Base-by-base conservation (phyloP, 306 rosid species). In the Potentilla sterilis region DNA sequence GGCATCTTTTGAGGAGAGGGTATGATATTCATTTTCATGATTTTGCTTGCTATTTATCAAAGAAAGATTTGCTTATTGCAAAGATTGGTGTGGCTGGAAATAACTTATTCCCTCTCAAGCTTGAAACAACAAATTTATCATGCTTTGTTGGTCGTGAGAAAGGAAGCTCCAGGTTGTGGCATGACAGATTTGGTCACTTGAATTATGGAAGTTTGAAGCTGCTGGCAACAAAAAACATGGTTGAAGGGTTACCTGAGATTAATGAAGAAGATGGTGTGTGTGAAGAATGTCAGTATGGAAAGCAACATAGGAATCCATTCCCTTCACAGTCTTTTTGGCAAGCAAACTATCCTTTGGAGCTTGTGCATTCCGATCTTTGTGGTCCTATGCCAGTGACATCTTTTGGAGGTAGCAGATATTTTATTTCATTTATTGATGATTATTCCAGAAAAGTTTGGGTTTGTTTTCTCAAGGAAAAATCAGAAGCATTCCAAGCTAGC, bases 131-230 rank as follows among this genome's bases (percentile, higher is more conserved):
- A 44, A 44, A 44, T 44, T 13, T 44, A 44, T 44, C 48, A 44
- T 44, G 48, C 48, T 44, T 44, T 44, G 48, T 44, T 44, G 48
- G 48, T 44, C 48, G 48, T 44, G 48, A 44, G 48, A 44, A 44
- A 44, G 48, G 2, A 48, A 15, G 1, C 15, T 48, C n/a, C n/a
- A 46, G 14, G 51, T 46, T 46, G 15, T 48, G 54, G 54, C 54
- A 48, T 48, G n/a, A 48, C n/a, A 48, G 54, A 73, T 73, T 55
- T 42, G 54, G n/a, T n/a, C 67, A 73, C 38, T 75, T 63, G 38
- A 28, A 63, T 19, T 59, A 59, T 62, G 58, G 71, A 75, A 75
- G 61, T 35, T 63, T 75, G 52, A 61, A 65, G 61, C 6, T 64
- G 28, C 1, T 49, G 16, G 41, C 38, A 75, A 24, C 24, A 37